Evolutionary conservation across 129 eudicot genomes (phyloP).

Genomic region (Oenanthe sinensis): DNA sequence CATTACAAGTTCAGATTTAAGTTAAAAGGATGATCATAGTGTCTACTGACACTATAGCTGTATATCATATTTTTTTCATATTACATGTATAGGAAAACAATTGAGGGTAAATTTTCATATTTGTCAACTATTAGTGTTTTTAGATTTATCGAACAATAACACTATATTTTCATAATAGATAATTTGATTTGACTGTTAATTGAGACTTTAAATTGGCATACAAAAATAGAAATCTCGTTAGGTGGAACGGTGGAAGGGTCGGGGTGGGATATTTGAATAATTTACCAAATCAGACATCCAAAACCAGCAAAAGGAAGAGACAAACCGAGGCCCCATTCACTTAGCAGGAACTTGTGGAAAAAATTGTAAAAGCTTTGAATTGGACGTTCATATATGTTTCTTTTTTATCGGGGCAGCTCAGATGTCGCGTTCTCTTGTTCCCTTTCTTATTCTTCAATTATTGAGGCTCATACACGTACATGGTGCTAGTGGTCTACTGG

Average conservation of each 20-base stretch:
- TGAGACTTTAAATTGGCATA: background rate
- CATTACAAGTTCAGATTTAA: slow-evolving; percentile 12
- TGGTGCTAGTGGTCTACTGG: background rate
- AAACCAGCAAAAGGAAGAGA: background rate
- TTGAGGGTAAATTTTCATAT: too few relatives aligned
- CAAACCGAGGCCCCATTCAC: background rate
- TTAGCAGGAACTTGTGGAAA: background rate
- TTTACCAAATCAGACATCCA: background rate
- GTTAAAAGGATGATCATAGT: background rate
- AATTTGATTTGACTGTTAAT: background rate
- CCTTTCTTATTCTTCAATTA: background rate
- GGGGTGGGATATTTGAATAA: background rate
- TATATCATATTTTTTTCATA: too few relatives aligned
- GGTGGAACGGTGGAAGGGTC: background rate
- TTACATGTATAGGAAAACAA: too few relatives aligned
- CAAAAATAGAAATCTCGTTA: background rate
- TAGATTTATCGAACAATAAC: too few relatives aligned
- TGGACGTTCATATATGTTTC: background rate
- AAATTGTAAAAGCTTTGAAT: background rate
- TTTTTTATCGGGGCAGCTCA: background rate
- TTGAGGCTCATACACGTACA: background rate
- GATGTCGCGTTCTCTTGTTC: slow-evolving; percentile 2
- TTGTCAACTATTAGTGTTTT: too few relatives aligned
- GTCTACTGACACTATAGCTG: too few relatives aligned
- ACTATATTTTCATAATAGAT: too few relatives aligned